Evolutionary conservation across 2,329 filamentous ascomycete genomes (phyloP).

Genomic region (Pseudogymnoascus sp.): DNA sequence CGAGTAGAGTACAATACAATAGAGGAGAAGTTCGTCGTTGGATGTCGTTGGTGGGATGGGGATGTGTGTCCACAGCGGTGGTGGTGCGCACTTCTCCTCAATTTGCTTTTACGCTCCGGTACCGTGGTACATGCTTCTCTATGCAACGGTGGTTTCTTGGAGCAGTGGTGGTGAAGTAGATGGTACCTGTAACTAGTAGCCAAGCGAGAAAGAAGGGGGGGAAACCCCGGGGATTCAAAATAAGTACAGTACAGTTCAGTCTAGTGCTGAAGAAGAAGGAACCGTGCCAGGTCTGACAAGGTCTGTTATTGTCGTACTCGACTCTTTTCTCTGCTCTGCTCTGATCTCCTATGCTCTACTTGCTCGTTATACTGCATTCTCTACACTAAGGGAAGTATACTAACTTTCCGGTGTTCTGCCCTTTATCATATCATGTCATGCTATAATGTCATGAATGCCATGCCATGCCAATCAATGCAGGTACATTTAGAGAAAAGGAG

Average conservation of each 20-base stretch:
- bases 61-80: neutral
- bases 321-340: neutral
- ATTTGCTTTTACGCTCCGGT: neutral
- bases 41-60: neutral
- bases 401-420: neutral
- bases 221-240: neutral
- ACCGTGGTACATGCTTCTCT: neutral
- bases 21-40: neutral
- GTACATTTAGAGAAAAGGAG: conserved; percentile 3
- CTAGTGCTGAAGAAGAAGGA: conserved; percentile 1
- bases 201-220: neutral
- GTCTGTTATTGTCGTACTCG: neutral
- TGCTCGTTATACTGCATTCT: neutral
- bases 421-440: conserved; percentile 1
- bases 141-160: neutral
- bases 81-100: conserved; percentile 2
- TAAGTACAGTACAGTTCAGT: neutral
- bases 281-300: neutral
- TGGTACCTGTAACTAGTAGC: neutral
- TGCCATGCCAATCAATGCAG: neutral
- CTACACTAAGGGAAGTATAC: neutral
- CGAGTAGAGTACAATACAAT: neutral
- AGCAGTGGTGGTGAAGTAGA: neutral
- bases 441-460: neutral
- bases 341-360: neutral